Percentiles rank a stretch among this genome's conserved stretches.
Conservation (phyloP, 2,329 filamentous ascomycete species). For the Gnomoniopsis smithogilvyi region DNA sequence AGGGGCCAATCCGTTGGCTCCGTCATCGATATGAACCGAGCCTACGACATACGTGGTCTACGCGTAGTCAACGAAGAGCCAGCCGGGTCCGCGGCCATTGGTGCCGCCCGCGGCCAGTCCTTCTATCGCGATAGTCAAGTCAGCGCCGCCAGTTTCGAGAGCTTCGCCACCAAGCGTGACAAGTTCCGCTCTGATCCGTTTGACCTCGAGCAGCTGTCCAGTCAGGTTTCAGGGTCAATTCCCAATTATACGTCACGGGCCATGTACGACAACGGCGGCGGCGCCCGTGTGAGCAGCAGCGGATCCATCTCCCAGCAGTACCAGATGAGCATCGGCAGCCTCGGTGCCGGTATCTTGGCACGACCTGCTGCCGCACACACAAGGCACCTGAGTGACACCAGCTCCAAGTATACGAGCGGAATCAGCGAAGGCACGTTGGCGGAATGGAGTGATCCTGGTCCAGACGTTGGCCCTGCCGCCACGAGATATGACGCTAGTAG, state of each 20-base stretch:
- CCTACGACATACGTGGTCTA: conserved; percentile 6
- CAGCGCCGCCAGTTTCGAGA: conserved; percentile 42
- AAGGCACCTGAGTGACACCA: conserved; percentile 34
- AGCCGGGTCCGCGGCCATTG: background rate
- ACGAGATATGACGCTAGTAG: background rate
- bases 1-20: conserved; percentile 42
- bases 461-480: conserved; percentile 45
- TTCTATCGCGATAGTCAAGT: conserved; percentile 31
- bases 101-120: conserved; percentile 9
- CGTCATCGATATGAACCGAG: conserved; percentile 24
- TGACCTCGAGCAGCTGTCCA: conserved; percentile 56
- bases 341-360: conserved; percentile 20
- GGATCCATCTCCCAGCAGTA: conserved; percentile 2
- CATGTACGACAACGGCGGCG: conserved; percentile 24
- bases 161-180: conserved; percentile 45
- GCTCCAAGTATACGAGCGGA: conserved; percentile 49
- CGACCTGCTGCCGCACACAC: conserved; percentile 31
- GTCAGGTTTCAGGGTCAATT: conserved; percentile 20
- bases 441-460: conserved; percentile 52
- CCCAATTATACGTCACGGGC: conserved; percentile 25
- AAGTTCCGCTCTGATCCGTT: conserved; percentile 64
- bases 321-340: conserved; percentile 20
- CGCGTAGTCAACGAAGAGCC: conserved; percentile 13
- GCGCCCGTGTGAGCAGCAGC: background rate
- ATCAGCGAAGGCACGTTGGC: conserved; percentile 33